Evolutionary conservation across 1,139 yeast genomes (phyloP).

Genomic region (Geotrichum fermentans): DNA sequence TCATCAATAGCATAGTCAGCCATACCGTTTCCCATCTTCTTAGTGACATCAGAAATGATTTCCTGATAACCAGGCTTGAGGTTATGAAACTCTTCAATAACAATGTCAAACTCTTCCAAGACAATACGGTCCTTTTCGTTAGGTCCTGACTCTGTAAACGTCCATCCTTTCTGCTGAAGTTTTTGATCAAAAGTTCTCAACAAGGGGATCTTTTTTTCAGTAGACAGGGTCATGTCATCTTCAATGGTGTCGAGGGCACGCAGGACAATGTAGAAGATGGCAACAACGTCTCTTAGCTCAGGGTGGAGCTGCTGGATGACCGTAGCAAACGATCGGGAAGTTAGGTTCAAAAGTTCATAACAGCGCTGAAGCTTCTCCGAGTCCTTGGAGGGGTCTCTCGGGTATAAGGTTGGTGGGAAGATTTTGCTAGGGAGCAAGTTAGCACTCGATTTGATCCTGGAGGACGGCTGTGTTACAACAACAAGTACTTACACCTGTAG

Average conservation of each 20-base stretch:
- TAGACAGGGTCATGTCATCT: conserved; percentile 87
- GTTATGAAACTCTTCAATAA: conserved; percentile 66
- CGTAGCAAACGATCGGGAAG: conserved; percentile 89
- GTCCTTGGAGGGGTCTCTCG: conserved; percentile 45
- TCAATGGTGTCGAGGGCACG: conserved; percentile 95
- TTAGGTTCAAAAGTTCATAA: conserved; percentile 57
- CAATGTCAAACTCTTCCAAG: conserved; percentile 64
- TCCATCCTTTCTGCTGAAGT: conserved; percentile 66
- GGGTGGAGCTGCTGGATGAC: conserved; percentile 91
- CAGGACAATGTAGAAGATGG: conserved; percentile 69
- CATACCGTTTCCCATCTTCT: conserved; percentile 95
- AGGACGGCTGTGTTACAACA: neutral
- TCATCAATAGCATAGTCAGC: conserved; percentile 85
- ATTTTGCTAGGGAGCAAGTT: conserved; percentile 26
- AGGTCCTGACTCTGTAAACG: conserved; percentile 61
- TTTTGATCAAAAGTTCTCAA: conserved; percentile 60
- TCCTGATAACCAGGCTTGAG: conserved; percentile 74
- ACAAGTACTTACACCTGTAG: conserved; percentile 47
- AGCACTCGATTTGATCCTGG: neutral
- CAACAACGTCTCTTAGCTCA: conserved; percentile 65
- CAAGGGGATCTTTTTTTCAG: conserved; percentile 66
- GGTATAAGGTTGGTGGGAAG: conserved; percentile 45
- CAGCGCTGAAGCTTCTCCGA: conserved; percentile 55
- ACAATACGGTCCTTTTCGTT: conserved; percentile 79
- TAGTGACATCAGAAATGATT: conserved; percentile 69